Conservation (phyloP, 2,329 filamentous ascomycete species). For the Diaporthe citriasiana region DNA sequence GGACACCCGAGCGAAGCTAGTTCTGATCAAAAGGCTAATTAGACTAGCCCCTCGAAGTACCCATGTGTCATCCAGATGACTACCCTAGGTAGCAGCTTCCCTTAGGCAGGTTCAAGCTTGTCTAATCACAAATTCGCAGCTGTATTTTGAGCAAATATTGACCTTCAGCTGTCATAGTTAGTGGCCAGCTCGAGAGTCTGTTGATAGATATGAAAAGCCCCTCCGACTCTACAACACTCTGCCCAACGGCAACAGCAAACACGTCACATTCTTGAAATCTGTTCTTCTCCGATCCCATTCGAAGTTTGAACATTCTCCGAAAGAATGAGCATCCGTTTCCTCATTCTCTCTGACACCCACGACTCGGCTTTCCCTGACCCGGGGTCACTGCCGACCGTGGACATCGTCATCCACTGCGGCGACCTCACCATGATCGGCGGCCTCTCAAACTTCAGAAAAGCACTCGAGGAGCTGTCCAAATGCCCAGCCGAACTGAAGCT, state of each 20-base stretch:
- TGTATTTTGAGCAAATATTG: neutral
- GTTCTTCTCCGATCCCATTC: neutral
- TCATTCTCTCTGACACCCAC: constrained; percentile 18
- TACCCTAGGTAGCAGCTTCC: neutral
- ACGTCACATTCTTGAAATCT: neutral
- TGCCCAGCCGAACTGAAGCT: neutral
- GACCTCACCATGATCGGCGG: neutral
- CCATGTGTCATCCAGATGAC: neutral
- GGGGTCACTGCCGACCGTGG: neutral
- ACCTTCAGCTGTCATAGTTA: neutral
- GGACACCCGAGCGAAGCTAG: no score
- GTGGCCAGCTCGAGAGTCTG: neutral
- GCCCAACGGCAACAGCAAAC: neutral
- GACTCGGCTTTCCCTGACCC: constrained; percentile 11
- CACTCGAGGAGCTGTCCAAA: neutral
- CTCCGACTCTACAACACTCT: neutral
- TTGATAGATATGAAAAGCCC: neutral
- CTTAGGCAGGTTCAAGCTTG: neutral
- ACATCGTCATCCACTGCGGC: neutral
- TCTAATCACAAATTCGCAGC: neutral
- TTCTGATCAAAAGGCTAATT: no score
- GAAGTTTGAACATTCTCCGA: neutral
- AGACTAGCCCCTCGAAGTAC: no score
- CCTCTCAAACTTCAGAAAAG: neutral
- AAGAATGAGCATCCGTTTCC: constrained; percentile 6